A percentile compares a stretch with the other conserved stretches of the same genome.
Conservation (phyloP, 106 monocot species). For the Dendrobium huoshanense region DNA sequence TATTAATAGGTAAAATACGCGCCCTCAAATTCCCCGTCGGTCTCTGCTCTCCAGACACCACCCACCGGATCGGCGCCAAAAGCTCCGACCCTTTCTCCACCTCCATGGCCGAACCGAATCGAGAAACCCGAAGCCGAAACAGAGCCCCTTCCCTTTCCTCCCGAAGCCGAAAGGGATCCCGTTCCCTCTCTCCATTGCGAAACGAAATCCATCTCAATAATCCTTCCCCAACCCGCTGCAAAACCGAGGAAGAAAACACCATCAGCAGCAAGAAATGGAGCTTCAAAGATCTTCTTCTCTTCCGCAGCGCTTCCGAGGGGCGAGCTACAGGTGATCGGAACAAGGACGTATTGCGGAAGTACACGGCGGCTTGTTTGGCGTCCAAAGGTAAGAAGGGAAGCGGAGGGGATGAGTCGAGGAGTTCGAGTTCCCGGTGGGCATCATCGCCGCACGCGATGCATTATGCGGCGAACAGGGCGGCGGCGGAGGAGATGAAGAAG, state of each 20-base stretch:
- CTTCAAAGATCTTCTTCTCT: conserved; percentile 1
- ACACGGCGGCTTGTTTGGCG: not conserved
- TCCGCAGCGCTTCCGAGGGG: conserved; percentile 10
- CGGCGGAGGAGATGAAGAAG: conserved; percentile 31
- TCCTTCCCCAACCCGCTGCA: not conserved
- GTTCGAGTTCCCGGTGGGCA: not conserved
- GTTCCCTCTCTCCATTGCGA: conserved; percentile 36
- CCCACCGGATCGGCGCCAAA: conserved; percentile 2
- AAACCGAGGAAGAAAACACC: not conserved
- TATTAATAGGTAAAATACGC: conserved; percentile 20
- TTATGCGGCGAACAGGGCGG: conserved; percentile 18
- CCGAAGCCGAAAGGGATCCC: conserved; percentile 31
- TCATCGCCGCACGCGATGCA: conserved; percentile 17
- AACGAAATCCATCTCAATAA: not conserved
- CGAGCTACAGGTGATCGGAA: not conserved
- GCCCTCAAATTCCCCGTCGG: conserved; percentile 38
- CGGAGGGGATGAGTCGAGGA: conserved; percentile 2
- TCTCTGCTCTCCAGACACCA: not conserved
- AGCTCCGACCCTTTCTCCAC: conserved; percentile 4
- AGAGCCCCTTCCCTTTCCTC: not conserved
- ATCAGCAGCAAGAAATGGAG: conserved; percentile 1
- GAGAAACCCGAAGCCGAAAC: not conserved
- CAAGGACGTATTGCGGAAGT: not conserved
- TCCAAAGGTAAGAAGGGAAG: not conserved
- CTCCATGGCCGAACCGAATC: conserved; percentile 1